A percentile compares a stretch with the other conserved stretches of the same genome.
Evolutionary conservation across 345 rosid species (phyloP).

Genomic region (Adansonia digitata): DNA sequence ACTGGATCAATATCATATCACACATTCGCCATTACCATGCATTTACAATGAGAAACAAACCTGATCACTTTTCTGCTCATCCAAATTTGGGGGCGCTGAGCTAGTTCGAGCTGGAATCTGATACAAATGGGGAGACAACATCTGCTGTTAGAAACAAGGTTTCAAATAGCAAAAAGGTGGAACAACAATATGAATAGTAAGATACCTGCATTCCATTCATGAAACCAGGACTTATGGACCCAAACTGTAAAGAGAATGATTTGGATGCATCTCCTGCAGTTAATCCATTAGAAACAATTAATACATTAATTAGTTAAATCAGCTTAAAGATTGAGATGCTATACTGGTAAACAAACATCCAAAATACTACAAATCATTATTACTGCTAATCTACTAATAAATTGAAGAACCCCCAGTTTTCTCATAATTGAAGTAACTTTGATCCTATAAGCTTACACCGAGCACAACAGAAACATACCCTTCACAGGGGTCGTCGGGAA

Average conservation of each 20-base stretch:
- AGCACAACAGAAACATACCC: slow-evolving; percentile 29
- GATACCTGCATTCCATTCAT: slow-evolving; percentile 80
- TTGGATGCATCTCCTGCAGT: slow-evolving; percentile 59
- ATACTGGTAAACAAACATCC: background rate
- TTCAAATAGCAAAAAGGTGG: background rate
- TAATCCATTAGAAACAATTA: slow-evolving; percentile 14
- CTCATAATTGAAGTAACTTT: background rate
- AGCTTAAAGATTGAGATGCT: background rate
- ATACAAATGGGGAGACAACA: slow-evolving; percentile 18
- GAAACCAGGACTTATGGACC: slow-evolving; percentile 70
- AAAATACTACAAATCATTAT: background rate
- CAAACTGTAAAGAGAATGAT: slow-evolving; percentile 73
- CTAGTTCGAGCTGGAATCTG: slow-evolving; percentile 94
- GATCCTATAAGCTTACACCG: background rate
- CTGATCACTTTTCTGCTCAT: slow-evolving; percentile 94
- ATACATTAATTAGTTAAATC: background rate
- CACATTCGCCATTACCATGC: no score
- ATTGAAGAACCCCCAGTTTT: background rate
- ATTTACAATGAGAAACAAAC: slow-evolving; percentile 24
- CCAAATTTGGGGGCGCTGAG: slow-evolving; percentile 98
- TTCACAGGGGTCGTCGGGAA: slow-evolving; percentile 42
- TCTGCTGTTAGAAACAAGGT: background rate
- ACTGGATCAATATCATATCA: no score
- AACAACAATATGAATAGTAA: background rate
- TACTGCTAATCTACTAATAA: background rate